phyloP scores from a whole-genome alignment of 140 eudicot species.

The Erigeron philadelphicus region DNA sequence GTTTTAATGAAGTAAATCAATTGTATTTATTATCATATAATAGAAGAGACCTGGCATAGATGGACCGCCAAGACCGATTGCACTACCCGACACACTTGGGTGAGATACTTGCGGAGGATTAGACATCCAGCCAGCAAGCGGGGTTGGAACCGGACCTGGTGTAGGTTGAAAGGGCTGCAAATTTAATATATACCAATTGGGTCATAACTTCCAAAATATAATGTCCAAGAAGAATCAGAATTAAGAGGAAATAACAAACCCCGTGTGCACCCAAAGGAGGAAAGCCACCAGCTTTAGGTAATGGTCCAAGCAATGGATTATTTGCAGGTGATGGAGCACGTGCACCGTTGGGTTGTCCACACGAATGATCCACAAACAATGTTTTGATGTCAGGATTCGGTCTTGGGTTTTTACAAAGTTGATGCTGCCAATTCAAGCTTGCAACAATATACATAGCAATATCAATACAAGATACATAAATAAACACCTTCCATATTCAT shows the following conservation, averaged over 20 bases:
- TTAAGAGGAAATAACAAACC: constrained; percentile 42
- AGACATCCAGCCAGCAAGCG: constrained; percentile 96
- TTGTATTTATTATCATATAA: not conserved
- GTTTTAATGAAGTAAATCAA: not conserved
- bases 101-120: constrained; percentile 70
- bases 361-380: constrained; percentile 85
- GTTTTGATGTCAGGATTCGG: constrained; percentile 96
- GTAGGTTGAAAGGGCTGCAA: constrained; percentile 81
- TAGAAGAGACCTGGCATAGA: constrained; percentile 59
- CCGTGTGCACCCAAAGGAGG: constrained; percentile 94
- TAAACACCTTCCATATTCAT: not conserved
- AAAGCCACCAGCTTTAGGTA: constrained; percentile 89
- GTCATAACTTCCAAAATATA: not conserved
- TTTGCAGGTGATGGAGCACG: constrained; percentile 93
- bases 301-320: constrained; percentile 77
- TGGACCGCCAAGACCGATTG: constrained; percentile 79
- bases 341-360: constrained; percentile 95
- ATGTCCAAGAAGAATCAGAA: not conserved
- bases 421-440: constrained; percentile 98
- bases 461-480: not conserved
- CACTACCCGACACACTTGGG: constrained; percentile 81
- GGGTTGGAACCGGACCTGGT: constrained; percentile 68
- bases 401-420: constrained; percentile 87
- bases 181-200: not conserved
- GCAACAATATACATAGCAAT: constrained; percentile 23